phyloP scores from a whole-genome alignment of 345 rosid species.

The Pistacia atlantica region DNA sequence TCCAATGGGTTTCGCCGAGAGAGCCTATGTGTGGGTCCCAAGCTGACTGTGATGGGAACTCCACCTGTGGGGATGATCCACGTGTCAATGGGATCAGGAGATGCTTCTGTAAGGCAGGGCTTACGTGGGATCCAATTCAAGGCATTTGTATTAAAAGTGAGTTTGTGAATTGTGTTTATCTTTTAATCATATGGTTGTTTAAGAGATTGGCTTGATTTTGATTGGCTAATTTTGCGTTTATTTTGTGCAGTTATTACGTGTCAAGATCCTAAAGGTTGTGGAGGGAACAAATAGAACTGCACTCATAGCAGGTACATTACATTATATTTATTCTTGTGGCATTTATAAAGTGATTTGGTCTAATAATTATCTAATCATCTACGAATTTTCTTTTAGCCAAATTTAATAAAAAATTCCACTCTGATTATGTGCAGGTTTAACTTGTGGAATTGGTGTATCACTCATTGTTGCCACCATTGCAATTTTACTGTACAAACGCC shows the following conservation, averaged over 20 bases:
- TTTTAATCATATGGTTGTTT: background rate
- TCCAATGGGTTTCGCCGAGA: constrained; percentile 44
- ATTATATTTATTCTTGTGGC: background rate
- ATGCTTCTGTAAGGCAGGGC: constrained; percentile 37
- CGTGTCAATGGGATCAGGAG: constrained; percentile 18
- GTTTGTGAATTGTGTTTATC: background rate
- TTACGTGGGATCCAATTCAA: constrained; percentile 37
- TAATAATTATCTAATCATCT: background rate
- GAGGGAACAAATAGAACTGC: constrained; percentile 29
- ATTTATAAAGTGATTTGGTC: background rate
- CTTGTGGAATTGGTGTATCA: constrained; percentile 27
- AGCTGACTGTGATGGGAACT: constrained; percentile 41
- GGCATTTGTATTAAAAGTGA: constrained; percentile 37
- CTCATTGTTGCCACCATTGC: constrained; percentile 16
- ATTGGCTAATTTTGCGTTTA: background rate
- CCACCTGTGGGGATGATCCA: constrained; percentile 39
- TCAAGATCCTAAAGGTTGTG: constrained; percentile 41
- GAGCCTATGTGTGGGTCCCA: constrained; percentile 43
- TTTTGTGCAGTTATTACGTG: constrained; percentile 36
- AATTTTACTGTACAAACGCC: constrained; percentile 32
- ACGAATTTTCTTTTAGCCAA: background rate
- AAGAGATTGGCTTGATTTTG: background rate
- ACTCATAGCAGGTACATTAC: constrained; percentile 42
- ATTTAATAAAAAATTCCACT: too few species aligned
- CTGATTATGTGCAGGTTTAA: constrained; percentile 30